Conservation (phyloP, 2,329 filamentous ascomycete species). For the Phialophora macrospora region DNA sequence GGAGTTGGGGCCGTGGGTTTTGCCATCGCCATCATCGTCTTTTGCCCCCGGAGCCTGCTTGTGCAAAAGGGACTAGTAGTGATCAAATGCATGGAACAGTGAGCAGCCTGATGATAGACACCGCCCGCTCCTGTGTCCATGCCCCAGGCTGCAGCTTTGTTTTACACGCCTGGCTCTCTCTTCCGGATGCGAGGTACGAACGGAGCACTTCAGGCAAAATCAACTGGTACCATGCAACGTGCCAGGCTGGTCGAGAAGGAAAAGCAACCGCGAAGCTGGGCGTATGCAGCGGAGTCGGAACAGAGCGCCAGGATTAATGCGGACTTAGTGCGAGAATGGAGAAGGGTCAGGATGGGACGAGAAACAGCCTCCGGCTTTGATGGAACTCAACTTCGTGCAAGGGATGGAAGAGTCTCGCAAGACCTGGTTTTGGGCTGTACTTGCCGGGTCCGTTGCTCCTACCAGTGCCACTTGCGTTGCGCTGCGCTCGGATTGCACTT, state of each 20-base stretch:
- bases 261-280: background rate
- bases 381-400: constrained; percentile 2
- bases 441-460: background rate
- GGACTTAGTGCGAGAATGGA: background rate
- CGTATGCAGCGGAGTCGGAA: constrained; percentile 1
- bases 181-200: background rate
- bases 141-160: constrained; percentile 4
- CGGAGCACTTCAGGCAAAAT: background rate
- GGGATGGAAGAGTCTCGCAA: background rate
- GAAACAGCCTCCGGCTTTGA: background rate
- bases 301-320: background rate
- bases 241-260: background rate
- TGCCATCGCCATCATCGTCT: constrained; percentile 14
- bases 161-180: constrained; percentile 1
- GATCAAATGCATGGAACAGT: background rate
- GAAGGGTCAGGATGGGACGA: background rate
- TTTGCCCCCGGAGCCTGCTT: constrained; percentile 6
- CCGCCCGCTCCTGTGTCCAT: background rate
- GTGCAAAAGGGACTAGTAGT: constrained; percentile 5
- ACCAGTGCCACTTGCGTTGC: background rate
- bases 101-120: constrained; percentile 7
- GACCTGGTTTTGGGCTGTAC: background rate
- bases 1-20: constrained; percentile 18
- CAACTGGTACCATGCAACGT: background rate
- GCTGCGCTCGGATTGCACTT: background rate